Base-by-base conservation (phyloP, 345 rosid genomes). In the Kernera saxatilis region DNA sequence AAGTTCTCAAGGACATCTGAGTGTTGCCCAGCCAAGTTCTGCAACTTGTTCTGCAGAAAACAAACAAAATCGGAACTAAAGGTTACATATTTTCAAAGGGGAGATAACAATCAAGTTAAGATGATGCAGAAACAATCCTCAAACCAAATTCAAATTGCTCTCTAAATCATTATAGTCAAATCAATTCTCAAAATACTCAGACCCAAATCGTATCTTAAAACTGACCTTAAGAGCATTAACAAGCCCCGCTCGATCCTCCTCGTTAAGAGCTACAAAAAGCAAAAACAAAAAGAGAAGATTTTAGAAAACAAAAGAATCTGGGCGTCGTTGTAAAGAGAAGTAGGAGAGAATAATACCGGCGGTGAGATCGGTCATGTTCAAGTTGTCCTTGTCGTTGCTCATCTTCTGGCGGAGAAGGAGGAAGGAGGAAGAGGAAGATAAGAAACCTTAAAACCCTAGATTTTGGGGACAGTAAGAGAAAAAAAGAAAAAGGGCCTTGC, bases 181-280 rank as follows among this genome's bases (percentile, higher is more conserved):
- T 26, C 32, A 36, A 60, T 13, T n/a, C 25, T 10, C 22, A 54
- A 67, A 15, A 21, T 32, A 44, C 33, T 11, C 27, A 49, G 15
- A 37, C 46, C 15, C 54, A 46, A 25, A 53, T 43, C 58, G 29
- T 44, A 4, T 21, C 5, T 2, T 2, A 35, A 53, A 41, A 76
- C 81, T n/a, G 41, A 93, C 97, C 91, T 86, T 91, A 30, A 93
- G 89, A 55, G 80, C 89, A 71, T 78, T 89, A 39, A 85, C 96
- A 41, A 93, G 94, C 25, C 84, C 97, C 6, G 88, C 91, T 9
- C 96, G 92, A 79, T 78, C 84, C 70, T 63, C 88, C 8, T 81
- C 88, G 71, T 83, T 84, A 63, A 91, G 90, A 68, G 88, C 98
- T 93, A 37, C 32, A 66, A 17, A 66, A 17, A 45, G 23, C 25